Evolutionary conservation across 192 early-diverging fungal species (phyloP).

Genomic region (Backusella psychrophila): DNA sequence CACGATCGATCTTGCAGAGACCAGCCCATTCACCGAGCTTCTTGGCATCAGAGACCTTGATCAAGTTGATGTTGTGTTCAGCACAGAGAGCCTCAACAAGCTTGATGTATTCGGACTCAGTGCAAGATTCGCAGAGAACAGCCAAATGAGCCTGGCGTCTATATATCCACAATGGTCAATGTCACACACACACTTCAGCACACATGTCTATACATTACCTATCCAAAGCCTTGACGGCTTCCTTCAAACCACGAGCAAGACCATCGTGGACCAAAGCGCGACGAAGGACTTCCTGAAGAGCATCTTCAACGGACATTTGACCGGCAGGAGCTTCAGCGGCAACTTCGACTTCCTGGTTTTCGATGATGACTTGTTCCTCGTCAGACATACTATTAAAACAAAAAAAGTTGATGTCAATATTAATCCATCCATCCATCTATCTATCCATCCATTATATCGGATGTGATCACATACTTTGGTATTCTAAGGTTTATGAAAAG

Average conservation of each 20-base stretch:
- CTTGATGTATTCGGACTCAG: constrained; percentile 94
- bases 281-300: constrained; percentile 96
- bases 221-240: constrained; percentile 97
- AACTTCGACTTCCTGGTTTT: constrained; percentile 56
- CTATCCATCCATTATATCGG: neutral
- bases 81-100: constrained; percentile 97
- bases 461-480: neutral
- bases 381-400: constrained; percentile 31
- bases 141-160: constrained; percentile 86
- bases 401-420: neutral
- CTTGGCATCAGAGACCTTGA: constrained; percentile 97
- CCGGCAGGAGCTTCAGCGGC: constrained; percentile 51
- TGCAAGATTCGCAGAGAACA: constrained; percentile 94
- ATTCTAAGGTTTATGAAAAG: constrained; percentile 9
- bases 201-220: constrained; percentile 43
- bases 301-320: constrained; percentile 88
- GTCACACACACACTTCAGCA: neutral
- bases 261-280: constrained; percentile 94
- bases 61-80: constrained; percentile 98
- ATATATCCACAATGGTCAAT: neutral
- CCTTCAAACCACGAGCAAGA: constrained; percentile 95
- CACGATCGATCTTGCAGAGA: constrained; percentile 99
- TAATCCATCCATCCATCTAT: neutral
- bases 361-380: constrained; percentile 44
- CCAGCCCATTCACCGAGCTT: constrained; percentile 99